Conservation (phyloP, 441 rosid genomes). For the Erodium texanum region DNA sequence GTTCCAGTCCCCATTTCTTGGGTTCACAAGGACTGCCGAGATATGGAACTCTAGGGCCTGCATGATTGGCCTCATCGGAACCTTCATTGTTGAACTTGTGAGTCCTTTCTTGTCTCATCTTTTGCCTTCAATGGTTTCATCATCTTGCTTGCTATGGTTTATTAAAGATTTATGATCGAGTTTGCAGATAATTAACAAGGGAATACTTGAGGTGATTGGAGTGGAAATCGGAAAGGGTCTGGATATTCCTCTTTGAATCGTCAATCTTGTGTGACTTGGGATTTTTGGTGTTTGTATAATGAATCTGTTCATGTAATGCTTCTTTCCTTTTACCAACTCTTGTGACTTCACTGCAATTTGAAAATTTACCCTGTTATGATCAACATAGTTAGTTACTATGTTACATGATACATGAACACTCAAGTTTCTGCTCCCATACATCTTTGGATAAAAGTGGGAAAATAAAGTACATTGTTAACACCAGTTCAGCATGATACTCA, state of each 20-base stretch:
- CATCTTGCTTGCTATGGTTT: neutral
- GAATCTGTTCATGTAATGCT: neutral
- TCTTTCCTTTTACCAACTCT: too few relatives aligned
- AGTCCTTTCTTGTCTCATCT: conserved; percentile 4
- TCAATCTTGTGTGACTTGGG: neutral
- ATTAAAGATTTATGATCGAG: neutral
- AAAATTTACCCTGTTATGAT: too few relatives aligned
- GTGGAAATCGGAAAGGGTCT: conserved; percentile 79
- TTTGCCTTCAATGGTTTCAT: neutral
- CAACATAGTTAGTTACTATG: too few relatives aligned
- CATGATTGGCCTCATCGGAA: conserved; percentile 70
- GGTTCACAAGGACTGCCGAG: conserved; percentile 70
- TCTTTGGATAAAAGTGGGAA: too few relatives aligned
- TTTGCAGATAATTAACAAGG: conserved; percentile 59
- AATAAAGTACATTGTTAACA: too few relatives aligned
- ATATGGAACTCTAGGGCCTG: conserved; percentile 88
- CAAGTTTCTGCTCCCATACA: neutral
- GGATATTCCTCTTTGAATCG: conserved; percentile 58
- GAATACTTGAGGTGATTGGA: conserved; percentile 59
- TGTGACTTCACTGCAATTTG: neutral
- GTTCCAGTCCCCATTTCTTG: conserved; percentile 49
- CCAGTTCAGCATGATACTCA: neutral
- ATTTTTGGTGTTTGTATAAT: neutral
- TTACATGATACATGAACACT: neutral
- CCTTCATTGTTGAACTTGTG: conserved; percentile 64